Evolutionary conservation across 257 asterid genomes (phyloP), one percentile per base, ranked within the genome.

Genomic region (Asclepias syriaca): DNA sequence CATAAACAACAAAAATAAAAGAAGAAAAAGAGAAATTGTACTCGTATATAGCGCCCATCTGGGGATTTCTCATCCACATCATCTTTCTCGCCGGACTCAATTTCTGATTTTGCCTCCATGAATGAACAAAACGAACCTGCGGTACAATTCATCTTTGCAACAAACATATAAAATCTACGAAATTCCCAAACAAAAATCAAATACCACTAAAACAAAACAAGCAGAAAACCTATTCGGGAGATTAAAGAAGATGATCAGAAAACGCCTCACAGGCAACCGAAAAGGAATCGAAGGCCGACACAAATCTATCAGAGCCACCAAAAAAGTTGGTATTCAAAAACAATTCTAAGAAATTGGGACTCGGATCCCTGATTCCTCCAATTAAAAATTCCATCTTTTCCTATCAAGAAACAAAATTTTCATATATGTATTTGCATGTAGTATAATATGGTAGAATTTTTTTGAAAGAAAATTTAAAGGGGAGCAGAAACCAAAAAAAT

Each of bases 251-350:
- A 24, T 39, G 63, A 27, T 87, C 92, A 51, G 85, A 87, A 65
- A 87, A 85, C 4, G 90, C 92, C 75, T 87, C 92, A 49, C 86
- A 83, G 55, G 90, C 89, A 46, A 80, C 81, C 4, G 82, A 72
- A 60, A 81, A 87, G 22, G 92, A 21, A 76, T 84, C 81, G 54
- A 85, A 79, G 68, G 74, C 79, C 24, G 84, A 78, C 65, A 37
- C 57, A 12, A 72, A 63, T 68, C 72, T 64, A 57, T 74, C 61
- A 3, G 73, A 67, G 58, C 69, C 58, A 2, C 69, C 73, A 29
- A 56, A 48, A 27, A 67, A 67, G 64, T 46, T 55, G 54, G 21
- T 21, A 29, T 45, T 32, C 8, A 32, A 34, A 1, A 74, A 74
- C 8, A 75, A 75, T 71, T 48, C 83, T 79, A 49, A 86, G 75